Conservation (phyloP, 345 rosid species). For the Moricandia moricandioides region DNA sequence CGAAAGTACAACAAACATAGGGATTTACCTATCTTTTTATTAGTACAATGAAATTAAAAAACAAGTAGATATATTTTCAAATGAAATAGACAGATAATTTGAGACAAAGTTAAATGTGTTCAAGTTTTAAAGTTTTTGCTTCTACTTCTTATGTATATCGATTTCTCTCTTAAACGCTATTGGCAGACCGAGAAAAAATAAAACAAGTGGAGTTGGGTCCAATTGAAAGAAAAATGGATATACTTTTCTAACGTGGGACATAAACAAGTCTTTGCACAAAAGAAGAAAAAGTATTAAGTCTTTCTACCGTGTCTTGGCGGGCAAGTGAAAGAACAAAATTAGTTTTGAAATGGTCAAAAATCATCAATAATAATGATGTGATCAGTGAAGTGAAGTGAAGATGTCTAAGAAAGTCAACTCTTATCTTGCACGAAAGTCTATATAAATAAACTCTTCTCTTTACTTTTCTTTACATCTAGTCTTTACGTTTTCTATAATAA, state of each 20-base stretch:
- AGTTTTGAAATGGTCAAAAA: slow-evolving; percentile 11
- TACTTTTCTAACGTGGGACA: background rate
- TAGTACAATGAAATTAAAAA: background rate
- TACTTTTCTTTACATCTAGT: background rate
- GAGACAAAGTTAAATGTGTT: background rate
- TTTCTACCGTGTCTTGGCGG: slow-evolving; percentile 13
- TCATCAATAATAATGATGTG: background rate
- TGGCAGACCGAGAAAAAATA: background rate
- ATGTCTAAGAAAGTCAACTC: slow-evolving; percentile 8
- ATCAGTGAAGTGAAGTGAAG: background rate
- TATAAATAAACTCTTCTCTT: slow-evolving; percentile 18
- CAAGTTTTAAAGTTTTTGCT: background rate
- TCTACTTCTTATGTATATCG: background rate
- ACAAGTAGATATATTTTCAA: background rate
- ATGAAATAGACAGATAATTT: background rate
- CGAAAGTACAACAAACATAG: background rate
- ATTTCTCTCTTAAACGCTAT: background rate
- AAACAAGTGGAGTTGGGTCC: background rate
- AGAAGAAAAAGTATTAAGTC: slow-evolving; percentile 2
- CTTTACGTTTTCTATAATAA: background rate
- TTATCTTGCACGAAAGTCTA: background rate
- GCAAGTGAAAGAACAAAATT: slow-evolving; percentile 6
- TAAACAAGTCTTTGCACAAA: background rate
- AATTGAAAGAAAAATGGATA: background rate
- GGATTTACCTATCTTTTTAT: background rate